Percentiles rank a stretch among this genome's conserved stretches.
These are phyloP conservation scores for Venturia aucupariae DNA, from an alignment of 2,329 filamentous ascomycete species.

Conservation along the genomic window DNA sequence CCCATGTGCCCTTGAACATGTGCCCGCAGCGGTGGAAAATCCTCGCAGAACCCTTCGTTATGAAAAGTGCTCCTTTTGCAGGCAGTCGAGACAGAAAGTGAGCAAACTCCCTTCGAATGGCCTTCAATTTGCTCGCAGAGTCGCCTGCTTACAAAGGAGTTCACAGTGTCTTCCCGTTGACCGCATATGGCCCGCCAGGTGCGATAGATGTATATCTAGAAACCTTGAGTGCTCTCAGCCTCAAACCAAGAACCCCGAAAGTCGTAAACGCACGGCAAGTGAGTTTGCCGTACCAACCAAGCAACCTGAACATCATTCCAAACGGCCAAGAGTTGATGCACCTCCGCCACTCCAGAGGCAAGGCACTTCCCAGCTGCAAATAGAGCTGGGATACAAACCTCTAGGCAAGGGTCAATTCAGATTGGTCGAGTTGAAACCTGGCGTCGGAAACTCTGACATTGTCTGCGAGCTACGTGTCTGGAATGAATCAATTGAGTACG, in stretches of 20 bases:
- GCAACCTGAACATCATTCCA: neutral
- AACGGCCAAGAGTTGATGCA: conserved; percentile 3
- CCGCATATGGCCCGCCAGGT: neutral
- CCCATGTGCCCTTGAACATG: neutral
- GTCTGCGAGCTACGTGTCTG: neutral
- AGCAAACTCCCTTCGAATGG: neutral
- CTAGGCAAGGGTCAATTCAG: neutral
- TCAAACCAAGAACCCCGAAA: neutral
- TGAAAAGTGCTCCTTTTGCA: conserved; percentile 7
- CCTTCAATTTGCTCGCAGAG: no score
- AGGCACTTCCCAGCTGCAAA: neutral
- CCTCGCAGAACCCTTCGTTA: neutral
- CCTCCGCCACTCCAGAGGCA: neutral
- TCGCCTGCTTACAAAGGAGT: no score
- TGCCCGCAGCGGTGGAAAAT: neutral
- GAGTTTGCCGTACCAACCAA: neutral
- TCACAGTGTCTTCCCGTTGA: conserved; percentile 7
- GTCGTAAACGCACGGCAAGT: neutral
- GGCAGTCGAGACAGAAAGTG: conserved; percentile 1
- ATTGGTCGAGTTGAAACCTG: neutral
- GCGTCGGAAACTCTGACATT: neutral
- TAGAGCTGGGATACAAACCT: neutral
- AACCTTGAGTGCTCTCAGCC: neutral
- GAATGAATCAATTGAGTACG: neutral
- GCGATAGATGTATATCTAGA: conserved; percentile 5